These are phyloP conservation scores for Ceriops zippeliana DNA, from an alignment of 345 rosid genomes.

Conservation along the genomic window DNA sequence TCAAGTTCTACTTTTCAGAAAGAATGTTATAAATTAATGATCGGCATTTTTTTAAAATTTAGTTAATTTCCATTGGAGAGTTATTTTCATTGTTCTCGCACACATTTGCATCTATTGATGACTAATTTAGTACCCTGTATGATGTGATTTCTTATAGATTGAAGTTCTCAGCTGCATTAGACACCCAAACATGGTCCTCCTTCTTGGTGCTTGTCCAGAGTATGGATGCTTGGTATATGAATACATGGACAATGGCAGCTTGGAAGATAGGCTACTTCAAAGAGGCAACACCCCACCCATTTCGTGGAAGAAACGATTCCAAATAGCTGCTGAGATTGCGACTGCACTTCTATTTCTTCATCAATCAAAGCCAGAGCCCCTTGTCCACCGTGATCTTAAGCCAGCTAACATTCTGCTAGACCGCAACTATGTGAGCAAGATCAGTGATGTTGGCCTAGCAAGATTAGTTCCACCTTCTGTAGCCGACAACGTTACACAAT, in stretches of 20 bases:
- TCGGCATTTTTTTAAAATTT: too few species aligned
- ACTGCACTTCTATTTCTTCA: constrained; percentile 86
- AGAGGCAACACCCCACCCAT: constrained; percentile 61
- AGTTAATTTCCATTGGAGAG: too few species aligned
- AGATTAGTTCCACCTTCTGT: constrained; percentile 82
- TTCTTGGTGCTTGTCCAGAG: constrained; percentile 89
- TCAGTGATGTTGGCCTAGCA: constrained; percentile 92
- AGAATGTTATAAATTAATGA: too few species aligned
- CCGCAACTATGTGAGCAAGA: constrained; percentile 76
- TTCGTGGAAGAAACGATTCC: constrained; percentile 67
- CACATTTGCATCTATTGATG: neutral
- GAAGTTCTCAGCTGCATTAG: constrained; percentile 80
- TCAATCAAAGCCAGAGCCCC: constrained; percentile 95
- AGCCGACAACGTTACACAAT: constrained; percentile 74
- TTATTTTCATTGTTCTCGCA: too few species aligned
- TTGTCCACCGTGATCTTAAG: constrained; percentile 87
- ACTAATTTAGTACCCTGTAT: constrained; percentile 9
- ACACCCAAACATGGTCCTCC: constrained; percentile 92
- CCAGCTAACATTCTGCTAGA: constrained; percentile 93
- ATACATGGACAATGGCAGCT: constrained; percentile 71
- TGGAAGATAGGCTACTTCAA: constrained; percentile 75
- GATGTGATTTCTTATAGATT: constrained; percentile 38
- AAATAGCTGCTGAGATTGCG: constrained; percentile 75
- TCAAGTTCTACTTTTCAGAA: neutral
- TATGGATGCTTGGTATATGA: constrained; percentile 91